These are phyloP conservation scores for Melocanna baccifera DNA, from an alignment of 176 grass and related monocot genomes.

Conservation along the genomic window DNA sequence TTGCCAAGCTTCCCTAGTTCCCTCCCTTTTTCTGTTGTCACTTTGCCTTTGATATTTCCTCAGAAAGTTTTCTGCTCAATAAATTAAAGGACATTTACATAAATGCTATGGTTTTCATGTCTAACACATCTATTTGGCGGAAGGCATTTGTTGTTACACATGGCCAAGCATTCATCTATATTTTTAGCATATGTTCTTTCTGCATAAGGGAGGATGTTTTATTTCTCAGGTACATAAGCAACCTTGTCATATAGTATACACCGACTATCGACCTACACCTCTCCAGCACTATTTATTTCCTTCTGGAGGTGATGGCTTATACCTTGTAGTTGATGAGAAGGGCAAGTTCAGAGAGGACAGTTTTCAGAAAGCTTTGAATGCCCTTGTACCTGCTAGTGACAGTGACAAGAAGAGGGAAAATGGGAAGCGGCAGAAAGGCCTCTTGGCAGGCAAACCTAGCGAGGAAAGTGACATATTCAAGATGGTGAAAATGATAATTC, in stretches of 20 bases:
- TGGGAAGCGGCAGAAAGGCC: slow-evolving; percentile 68
- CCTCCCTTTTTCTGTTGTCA: not conserved
- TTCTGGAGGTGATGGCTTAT: slow-evolving; percentile 87
- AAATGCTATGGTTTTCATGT: not conserved
- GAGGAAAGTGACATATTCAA: slow-evolving; percentile 96
- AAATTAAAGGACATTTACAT: not conserved
- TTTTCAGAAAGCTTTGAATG: slow-evolving; percentile 97
- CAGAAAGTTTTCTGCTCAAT: not conserved
- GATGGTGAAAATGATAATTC: slow-evolving; percentile 99
- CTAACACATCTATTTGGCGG: not conserved
- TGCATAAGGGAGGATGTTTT: not conserved
- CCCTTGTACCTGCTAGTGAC: slow-evolving; percentile 58
- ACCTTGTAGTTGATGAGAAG: slow-evolving; percentile 92
- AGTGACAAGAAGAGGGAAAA: slow-evolving; percentile 63
- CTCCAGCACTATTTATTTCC: slow-evolving; percentile 97
- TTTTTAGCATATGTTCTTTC: not conserved
- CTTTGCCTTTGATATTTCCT: not conserved
- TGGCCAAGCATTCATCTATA: not conserved
- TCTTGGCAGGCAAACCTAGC: slow-evolving; percentile 55
- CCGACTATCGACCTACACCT: slow-evolving; percentile 90
- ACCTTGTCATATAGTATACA: slow-evolving; percentile 98
- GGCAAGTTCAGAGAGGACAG: slow-evolving; percentile 95
- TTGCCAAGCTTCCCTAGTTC: not conserved
- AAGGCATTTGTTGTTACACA: not conserved
- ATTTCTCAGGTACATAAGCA: slow-evolving; percentile 89